Conservation (phyloP, 2,329 filamentous ascomycete species). For the Alternaria consortialis region DNA sequence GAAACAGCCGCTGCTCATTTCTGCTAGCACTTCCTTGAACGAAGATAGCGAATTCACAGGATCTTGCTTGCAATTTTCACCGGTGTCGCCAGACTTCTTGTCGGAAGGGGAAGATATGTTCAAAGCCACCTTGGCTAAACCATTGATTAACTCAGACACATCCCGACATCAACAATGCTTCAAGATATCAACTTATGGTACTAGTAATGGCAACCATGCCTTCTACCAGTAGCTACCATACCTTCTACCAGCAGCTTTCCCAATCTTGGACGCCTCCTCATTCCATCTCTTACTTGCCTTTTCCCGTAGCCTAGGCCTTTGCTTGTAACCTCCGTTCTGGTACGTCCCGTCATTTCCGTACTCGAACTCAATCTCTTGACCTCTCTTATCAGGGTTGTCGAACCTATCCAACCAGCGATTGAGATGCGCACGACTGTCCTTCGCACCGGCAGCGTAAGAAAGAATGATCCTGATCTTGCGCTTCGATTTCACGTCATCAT, state of each 20-base stretch:
- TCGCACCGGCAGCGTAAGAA: slow-evolving; percentile 11
- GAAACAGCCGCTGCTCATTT: background rate
- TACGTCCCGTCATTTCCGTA: slow-evolving; percentile 11
- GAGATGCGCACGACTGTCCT: slow-evolving; percentile 14
- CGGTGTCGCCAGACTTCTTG: too few relatives aligned
- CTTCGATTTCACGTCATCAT: slow-evolving; percentile 1
- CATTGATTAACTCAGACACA: background rate
- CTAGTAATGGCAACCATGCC: background rate
- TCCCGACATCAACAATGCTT: background rate
- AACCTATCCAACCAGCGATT: slow-evolving; percentile 24
- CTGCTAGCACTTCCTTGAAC: background rate
- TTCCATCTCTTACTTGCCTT: slow-evolving; percentile 7
- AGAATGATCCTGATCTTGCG: slow-evolving; percentile 14
- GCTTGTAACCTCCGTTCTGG: slow-evolving; percentile 8
- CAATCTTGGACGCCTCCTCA: slow-evolving; percentile 1
- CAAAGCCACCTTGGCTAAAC: background rate
- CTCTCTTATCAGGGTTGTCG: slow-evolving; percentile 14
- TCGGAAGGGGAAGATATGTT: background rate
- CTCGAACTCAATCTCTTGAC: slow-evolving; percentile 15
- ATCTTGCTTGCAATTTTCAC: background rate
- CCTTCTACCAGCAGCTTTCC: background rate
- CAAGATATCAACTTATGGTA: background rate
- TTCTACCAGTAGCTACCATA: background rate
- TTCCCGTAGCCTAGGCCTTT: background rate
- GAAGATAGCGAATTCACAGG: background rate